phyloP scores from a whole-genome alignment of 2,329 filamentous ascomycete genomes.

The Pseudogymnoascus pannorum region DNA sequence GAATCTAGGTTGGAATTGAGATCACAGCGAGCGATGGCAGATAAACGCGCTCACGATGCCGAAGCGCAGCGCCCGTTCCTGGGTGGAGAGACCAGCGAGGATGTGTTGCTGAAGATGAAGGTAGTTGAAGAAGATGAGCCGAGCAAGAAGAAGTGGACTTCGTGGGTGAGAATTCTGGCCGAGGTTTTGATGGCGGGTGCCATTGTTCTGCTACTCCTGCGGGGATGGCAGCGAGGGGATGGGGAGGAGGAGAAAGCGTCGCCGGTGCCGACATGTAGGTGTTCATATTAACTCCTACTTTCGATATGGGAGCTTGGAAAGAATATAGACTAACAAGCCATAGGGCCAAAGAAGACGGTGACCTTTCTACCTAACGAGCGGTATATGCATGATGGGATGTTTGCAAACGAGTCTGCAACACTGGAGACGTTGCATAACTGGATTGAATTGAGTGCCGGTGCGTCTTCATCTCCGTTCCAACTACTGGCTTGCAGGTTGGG shows the following conservation, averaged over 20 bases:
- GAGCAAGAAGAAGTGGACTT: background rate
- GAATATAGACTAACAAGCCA: background rate
- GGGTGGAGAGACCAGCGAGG: background rate
- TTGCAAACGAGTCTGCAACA: constrained; percentile 5
- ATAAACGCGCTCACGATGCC: background rate
- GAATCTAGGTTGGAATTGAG: background rate
- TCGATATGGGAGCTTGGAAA: background rate
- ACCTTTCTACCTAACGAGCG: constrained; percentile 11
- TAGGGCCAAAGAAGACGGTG: constrained; percentile 9
- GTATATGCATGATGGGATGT: constrained; percentile 15
- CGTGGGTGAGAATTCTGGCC: background rate
- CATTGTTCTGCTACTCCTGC: background rate
- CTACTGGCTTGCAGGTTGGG: background rate
- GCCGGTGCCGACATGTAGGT: background rate
- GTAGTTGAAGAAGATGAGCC: background rate
- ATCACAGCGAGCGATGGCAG: background rate
- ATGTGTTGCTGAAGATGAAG: background rate
- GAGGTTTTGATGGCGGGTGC: background rate
- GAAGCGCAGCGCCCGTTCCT: constrained; percentile 1
- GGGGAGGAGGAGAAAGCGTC: background rate
- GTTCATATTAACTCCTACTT: background rate
- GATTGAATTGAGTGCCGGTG: constrained; percentile 15
- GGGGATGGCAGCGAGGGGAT: background rate
- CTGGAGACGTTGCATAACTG: constrained; percentile 15
- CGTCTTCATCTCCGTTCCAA: background rate